phyloP scores from a whole-genome alignment of 2,329 filamentous ascomycete genomes.

The Botryotinia narcissicola region DNA sequence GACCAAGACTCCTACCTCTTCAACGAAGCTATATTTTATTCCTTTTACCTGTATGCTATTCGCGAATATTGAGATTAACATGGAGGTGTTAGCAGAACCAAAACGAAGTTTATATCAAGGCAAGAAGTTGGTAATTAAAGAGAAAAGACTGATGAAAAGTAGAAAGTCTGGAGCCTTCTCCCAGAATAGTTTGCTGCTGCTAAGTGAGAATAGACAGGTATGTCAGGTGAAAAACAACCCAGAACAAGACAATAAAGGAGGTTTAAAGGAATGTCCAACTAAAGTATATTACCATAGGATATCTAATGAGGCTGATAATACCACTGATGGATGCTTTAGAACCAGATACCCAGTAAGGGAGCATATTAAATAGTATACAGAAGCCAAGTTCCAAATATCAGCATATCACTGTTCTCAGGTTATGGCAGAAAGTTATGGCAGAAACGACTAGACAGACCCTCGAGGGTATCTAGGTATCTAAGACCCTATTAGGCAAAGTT shows the following conservation, averaged over 20 bases:
- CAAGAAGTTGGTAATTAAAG: background rate
- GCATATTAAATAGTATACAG: background rate
- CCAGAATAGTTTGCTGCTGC: fast-evolving
- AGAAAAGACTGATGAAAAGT: background rate
- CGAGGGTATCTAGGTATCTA: background rate
- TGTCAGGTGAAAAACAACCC: background rate
- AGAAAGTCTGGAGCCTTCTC: background rate
- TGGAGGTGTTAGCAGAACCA: background rate
- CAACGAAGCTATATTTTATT: fast-evolving
- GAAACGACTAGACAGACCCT: conserved; percentile 8
- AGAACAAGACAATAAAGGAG: background rate
- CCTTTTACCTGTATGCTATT: too few relatives aligned
- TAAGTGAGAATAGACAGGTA: background rate
- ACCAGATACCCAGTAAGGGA: too few relatives aligned
- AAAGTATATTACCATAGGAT: background rate
- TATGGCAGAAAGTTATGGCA: background rate
- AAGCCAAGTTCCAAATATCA: background rate
- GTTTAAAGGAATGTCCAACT: background rate
- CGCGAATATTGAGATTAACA: background rate
- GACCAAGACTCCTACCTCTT: background rate
- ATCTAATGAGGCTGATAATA: too few relatives aligned
- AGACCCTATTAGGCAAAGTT: background rate
- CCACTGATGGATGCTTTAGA: background rate
- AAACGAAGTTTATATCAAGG: background rate
- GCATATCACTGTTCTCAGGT: background rate